Percentiles rank a stretch among this genome's conserved stretches.
Conservation (phyloP, 495 filamentous ascomycete genomes). For the Aspergillus nanangensis region DNA sequence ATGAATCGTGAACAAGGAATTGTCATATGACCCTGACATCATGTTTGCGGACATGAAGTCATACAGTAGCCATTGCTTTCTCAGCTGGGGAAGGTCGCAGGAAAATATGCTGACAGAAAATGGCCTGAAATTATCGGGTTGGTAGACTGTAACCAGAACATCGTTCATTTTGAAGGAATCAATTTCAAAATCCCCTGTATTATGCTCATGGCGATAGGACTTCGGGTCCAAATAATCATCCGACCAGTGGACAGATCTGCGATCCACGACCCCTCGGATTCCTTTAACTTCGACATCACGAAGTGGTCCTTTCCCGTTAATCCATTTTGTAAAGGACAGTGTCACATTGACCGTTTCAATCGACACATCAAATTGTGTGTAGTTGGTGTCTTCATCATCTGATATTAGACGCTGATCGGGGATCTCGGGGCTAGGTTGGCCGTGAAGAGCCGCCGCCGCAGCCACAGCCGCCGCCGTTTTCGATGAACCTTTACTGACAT, state of each 20-base stretch:
- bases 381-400: constrained; percentile 87
- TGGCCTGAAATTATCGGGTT: constrained; percentile 83
- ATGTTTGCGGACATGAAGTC: constrained; percentile 93
- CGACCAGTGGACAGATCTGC: constrained; percentile 71
- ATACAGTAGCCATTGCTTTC: constrained; percentile 97
- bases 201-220: constrained; percentile 79
- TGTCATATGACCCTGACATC: constrained; percentile 93
- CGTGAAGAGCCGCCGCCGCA: constrained; percentile 61
- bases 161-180: constrained; percentile 95
- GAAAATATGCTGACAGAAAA: constrained; percentile 94
- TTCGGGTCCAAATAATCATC: constrained; percentile 75
- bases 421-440: constrained; percentile 15
- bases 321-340: constrained; percentile 95
- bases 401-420: constrained; percentile 10
- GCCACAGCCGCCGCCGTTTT: constrained; percentile 82
- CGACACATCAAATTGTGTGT: constrained; percentile 94
- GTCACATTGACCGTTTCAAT: constrained; percentile 95
- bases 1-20: constrained; percentile 95
- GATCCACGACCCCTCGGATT: constrained; percentile 92
- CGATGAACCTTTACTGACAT: constrained; percentile 91
- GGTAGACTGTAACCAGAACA: constrained; percentile 85
- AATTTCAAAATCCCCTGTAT: constrained; percentile 92
- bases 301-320: constrained; percentile 90
- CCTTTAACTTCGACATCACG: constrained; percentile 91
- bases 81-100: constrained; percentile 85